phyloP scores from a whole-genome alignment of 176 grass and related monocot species.

The Areca catechu region DNA sequence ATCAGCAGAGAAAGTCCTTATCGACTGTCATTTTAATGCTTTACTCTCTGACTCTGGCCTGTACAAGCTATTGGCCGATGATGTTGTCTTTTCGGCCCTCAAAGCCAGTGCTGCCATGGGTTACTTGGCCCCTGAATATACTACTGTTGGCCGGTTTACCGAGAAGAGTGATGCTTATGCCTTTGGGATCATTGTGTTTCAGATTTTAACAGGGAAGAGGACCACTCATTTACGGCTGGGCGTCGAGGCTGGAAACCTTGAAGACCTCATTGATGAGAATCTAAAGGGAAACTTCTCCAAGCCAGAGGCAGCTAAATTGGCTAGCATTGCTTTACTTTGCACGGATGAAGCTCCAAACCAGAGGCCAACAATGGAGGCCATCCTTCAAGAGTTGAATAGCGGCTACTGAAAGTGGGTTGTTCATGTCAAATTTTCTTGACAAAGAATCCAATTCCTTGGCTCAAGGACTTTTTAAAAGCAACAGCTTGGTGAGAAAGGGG shows the following conservation, averaged over 20 bases:
- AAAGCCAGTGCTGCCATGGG: constrained; percentile 97
- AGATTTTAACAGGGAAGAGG: constrained; percentile 57
- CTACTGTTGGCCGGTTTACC: constrained; percentile 59
- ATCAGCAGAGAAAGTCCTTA: constrained; percentile 61
- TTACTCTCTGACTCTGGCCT: constrained; percentile 63
- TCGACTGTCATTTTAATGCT: constrained; percentile 64
- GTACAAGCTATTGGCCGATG: constrained; percentile 80
- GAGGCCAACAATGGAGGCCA: constrained; percentile 49
- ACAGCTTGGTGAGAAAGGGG: constrained; percentile 3
- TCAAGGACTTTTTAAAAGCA: not conserved
- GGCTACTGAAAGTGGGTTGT: constrained; percentile 12
- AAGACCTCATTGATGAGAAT: constrained; percentile 63
- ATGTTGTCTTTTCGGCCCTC: constrained; percentile 71
- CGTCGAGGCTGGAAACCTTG: constrained; percentile 11
- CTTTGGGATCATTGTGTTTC: constrained; percentile 72
- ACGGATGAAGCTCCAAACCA: constrained; percentile 51
- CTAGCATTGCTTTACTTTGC: constrained; percentile 36
- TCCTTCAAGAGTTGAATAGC: constrained; percentile 46
- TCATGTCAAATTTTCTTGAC: constrained; percentile 5
- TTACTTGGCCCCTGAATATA: constrained; percentile 88
- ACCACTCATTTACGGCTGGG: constrained; percentile 20
- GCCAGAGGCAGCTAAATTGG: constrained; percentile 43
- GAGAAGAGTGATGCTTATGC: constrained; percentile 92
- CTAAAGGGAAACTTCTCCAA: constrained; percentile 49
- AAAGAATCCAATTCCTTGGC: not conserved